phyloP scores from a whole-genome alignment of 345 rosid species.

The Euclidium syriacum region DNA sequence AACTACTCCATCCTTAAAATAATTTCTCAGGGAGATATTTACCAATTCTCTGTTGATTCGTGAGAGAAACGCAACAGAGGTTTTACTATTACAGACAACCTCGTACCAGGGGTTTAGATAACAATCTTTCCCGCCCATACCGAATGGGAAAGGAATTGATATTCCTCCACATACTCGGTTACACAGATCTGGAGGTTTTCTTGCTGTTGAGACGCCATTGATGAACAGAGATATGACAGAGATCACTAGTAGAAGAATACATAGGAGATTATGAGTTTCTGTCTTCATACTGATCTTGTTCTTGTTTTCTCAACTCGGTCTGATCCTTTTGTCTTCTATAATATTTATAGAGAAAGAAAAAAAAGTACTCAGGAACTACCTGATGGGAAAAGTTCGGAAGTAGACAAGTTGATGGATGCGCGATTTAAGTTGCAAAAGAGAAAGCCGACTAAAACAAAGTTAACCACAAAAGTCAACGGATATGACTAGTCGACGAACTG shows the following conservation, averaged over 20 bases:
- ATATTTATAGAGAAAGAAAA: not conserved
- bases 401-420: too few species aligned
- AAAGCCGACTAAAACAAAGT: too few species aligned
- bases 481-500: too few species aligned
- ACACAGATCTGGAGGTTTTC: constrained; percentile 24
- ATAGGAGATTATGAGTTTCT: constrained; percentile 3
- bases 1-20: constrained; percentile 19
- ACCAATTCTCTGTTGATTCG: constrained; percentile 22
- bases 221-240: constrained; percentile 15
- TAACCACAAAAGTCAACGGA: too few species aligned
- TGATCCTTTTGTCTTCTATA: not conserved
- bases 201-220: constrained; percentile 10
- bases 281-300: constrained; percentile 6
- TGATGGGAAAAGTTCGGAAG: too few species aligned
- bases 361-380: too few species aligned
- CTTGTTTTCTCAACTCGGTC: not conserved
- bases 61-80: constrained; percentile 21
- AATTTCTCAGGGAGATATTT: constrained; percentile 1
- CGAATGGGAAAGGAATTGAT: constrained; percentile 22
- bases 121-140: constrained; percentile 21
- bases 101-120: constrained; percentile 31
- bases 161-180: constrained; percentile 23
- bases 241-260: not conserved
- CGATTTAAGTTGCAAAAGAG: too few species aligned
- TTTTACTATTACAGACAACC: constrained; percentile 16